These are phyloP conservation scores for Tripterygium wilfordii DNA, from an alignment of 177 flowering plant species.

Conservation along the genomic window DNA sequence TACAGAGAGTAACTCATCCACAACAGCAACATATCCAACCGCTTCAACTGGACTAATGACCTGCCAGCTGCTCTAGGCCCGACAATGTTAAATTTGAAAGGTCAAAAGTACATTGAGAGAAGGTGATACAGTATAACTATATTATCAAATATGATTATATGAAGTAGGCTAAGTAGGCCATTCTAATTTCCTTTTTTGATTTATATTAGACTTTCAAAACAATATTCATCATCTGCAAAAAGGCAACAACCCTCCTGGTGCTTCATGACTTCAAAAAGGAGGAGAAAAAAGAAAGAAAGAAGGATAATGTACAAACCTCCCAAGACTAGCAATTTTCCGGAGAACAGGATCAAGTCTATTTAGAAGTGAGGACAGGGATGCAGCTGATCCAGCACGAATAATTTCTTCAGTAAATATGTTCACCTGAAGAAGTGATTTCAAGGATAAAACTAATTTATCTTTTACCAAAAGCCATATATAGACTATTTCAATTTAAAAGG, in stretches of 20 bases:
- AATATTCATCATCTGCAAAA: too few species aligned
- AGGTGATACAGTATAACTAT: too few species aligned
- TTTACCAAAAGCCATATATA: too few species aligned
- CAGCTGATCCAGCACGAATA: conserved; percentile 5
- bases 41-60: conserved; percentile 15
- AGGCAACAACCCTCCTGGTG: too few species aligned
- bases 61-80: conserved; percentile 10
- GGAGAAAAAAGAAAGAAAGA: too few species aligned
- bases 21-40: conserved; percentile 4
- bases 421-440: background rate
- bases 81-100: background rate
- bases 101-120: background rate
- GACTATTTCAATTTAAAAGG: background rate
- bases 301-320: too few species aligned
- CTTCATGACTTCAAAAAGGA: too few species aligned
- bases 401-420: conserved; percentile 12
- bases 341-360: conserved; percentile 10
- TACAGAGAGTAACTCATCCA: background rate
- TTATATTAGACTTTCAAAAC: too few species aligned
- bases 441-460: background rate
- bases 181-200: too few species aligned
- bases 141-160: too few species aligned
- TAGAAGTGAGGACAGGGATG: conserved; percentile 1
- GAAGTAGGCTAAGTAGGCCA: too few species aligned
- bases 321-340: conserved; percentile 8